phyloP scores from a whole-genome alignment of 2,329 filamentous ascomycete genomes.

The Stachybotrys chlorohalonatus region DNA sequence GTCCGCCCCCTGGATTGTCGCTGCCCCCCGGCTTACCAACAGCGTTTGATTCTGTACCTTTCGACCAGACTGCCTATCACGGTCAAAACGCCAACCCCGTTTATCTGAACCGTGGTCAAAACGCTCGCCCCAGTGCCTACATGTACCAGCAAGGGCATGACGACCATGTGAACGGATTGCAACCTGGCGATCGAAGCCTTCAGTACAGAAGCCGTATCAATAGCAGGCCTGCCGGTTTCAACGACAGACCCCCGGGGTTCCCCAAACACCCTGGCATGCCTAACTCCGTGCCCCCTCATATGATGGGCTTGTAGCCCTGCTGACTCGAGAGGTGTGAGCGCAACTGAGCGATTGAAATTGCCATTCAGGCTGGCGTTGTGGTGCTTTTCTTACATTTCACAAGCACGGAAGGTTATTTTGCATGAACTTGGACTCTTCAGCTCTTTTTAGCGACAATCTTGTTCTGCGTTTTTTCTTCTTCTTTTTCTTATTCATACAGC shows the following conservation, averaged over 20 bases:
- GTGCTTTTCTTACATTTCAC: too few relatives aligned
- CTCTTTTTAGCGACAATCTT: too few relatives aligned
- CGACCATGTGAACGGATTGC: not conserved
- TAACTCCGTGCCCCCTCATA: conserved; percentile 14
- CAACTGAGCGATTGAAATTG: not conserved
- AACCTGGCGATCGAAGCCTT: not conserved
- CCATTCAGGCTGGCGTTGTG: not conserved
- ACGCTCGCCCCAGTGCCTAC: not conserved
- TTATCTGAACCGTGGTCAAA: not conserved
- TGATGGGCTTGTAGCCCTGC: conserved; percentile 11
- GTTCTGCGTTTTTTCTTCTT: too few relatives aligned
- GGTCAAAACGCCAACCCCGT: not conserved
- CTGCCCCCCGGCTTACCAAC: conserved; percentile 59
- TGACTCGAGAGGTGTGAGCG: not conserved
- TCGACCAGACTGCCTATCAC: not conserved
- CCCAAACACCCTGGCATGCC: not conserved
- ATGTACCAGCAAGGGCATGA: not conserved
- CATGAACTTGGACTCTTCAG: too few relatives aligned
- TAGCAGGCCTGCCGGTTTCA: conserved; percentile 12
- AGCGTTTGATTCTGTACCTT: not conserved
- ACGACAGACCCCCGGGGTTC: conserved; percentile 1
- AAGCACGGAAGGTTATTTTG: too few relatives aligned
- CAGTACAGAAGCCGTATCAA: not conserved
- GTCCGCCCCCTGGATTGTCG: conserved; percentile 73
- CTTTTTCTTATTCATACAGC: too few relatives aligned